Evolutionary conservation across 2,329 filamentous ascomycete genomes (phyloP).

Genomic region (Scedosporium apiospermum): DNA sequence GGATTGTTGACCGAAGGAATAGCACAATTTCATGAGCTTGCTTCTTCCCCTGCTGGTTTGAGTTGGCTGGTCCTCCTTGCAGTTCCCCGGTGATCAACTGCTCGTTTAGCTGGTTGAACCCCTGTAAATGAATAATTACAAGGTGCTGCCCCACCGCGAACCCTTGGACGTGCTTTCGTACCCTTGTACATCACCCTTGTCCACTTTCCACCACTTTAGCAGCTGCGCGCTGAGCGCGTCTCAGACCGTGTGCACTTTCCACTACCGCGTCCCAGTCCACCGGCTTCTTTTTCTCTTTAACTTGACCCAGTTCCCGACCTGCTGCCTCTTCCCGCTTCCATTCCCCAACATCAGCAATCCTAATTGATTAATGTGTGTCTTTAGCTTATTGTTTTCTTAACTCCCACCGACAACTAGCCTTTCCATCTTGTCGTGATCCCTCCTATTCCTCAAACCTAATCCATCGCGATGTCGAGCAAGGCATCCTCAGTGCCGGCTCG

Average conservation of each 20-base stretch:
- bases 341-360: neutral
- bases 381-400: neutral
- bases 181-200: neutral
- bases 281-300: neutral
- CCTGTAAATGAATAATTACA: neutral
- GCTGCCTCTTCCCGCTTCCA: neutral
- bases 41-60: neutral
- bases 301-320: neutral
- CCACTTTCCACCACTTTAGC: constrained; percentile 1
- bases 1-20: neutral
- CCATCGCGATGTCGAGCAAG: constrained; percentile 4
- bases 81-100: neutral
- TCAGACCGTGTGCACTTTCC: neutral
- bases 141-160: neutral
- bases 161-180: neutral
- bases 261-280: constrained; percentile 4
- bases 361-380: neutral
- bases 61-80: neutral
- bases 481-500: constrained; percentile 6
- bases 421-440: neutral
- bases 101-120: neutral
- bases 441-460: neutral
- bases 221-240: constrained; percentile 2
- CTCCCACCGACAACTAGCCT: neutral
- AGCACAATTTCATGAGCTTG: neutral